Evolutionary conservation across 169 alveolate species (phyloP), one percentile per base, ranked within the genome.

Genomic region (Babesia divergens): DNA sequence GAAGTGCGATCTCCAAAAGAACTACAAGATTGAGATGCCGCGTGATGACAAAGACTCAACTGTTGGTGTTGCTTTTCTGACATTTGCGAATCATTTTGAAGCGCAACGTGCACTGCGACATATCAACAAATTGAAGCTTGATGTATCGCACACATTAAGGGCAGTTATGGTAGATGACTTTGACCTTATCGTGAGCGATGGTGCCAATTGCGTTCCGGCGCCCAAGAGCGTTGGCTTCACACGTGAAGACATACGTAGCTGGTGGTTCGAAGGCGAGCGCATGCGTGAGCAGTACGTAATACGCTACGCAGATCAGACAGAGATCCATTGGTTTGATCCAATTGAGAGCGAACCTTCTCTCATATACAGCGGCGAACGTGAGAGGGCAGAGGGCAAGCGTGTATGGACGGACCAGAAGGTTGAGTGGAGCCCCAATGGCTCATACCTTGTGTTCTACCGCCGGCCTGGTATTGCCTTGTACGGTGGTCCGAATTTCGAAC

Each of bases 371-470:
- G 96, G 96, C 0, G 82, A 80, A 31, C 84, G 91, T 8, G 96
- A 92, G 28, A 75, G 92, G 53, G 96, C 96, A 8, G 86, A 87
- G 49, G 95, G 94, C 7, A 89, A 84, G 52, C 60, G 92, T 1
- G 90, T 89, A n/a, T 91, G 95, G 91, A 91, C 97, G 1, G 94
- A 92, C 40, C 89, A 87, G 59, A 88, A 91, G 53, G 96, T 92
- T 0, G 94, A 92, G 86, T 93, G 97, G 97, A 92, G 96, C 34
- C 91, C 93, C 20, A 91, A 86, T 65, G 97, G 97, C 11, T 91
- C 96, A 18, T 93, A 91, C 66, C 84, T 93, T 42, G 95, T 91
- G 14, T 90, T 94, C 29, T 93, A 91, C 82, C 94, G 93, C 65
- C 75, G 94, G 54, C 95, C 92, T 14, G 97, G 96, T 87, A 91